Base-by-base conservation (phyloP, 164 flowering plant genomes). In the Santalum album region DNA sequence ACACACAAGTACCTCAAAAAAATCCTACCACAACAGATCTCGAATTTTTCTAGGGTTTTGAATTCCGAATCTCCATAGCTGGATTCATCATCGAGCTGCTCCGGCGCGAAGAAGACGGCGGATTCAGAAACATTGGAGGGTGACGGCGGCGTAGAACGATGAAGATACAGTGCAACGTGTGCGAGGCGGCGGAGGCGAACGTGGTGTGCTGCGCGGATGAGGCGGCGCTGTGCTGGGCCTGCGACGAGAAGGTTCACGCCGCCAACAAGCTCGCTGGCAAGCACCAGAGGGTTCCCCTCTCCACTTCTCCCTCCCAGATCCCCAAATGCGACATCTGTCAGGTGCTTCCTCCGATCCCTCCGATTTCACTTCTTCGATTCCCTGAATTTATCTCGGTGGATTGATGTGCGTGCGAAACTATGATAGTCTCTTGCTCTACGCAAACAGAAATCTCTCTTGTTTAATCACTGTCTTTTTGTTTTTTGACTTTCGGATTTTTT, bases 161-260 rank as follows among this genome's bases (percentile, higher is more conserved):
- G 98, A 91, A 86, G 96, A 88, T 91, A 39, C 90, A 80, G 83
- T 91, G 96, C 57, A 86, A 80, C 74, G 87, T 79, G 29, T 91
- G 98, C 67, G 94, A 81, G 78, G 65, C 62, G 50, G 89, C 86
- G 47, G 98, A 91, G 70, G 96, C 96, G 49, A 70, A 36, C 26
- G 95, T 91, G 14, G 59, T 91, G 39, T 91, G 96, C 64, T 86
- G 95, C 51, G 96, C 96, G 14, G 98, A 91, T 56, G 96, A 91
- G 73, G 98, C 98, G 47, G 96, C 95, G 50, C 70, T 91, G 39
- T 88, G 98, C 49, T 72, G 76, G 77, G 70, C 60, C 0, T 91
- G 98, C 47, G 98, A 91, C 46, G 74, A 80, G 70, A 81, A 82
- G 64, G 81, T 92, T 19, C 98, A 92, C 56, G 86, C 94, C 0